Evolutionary conservation across 2,329 filamentous ascomycete genomes (phyloP).

Genomic region (Xylaria sp.): DNA sequence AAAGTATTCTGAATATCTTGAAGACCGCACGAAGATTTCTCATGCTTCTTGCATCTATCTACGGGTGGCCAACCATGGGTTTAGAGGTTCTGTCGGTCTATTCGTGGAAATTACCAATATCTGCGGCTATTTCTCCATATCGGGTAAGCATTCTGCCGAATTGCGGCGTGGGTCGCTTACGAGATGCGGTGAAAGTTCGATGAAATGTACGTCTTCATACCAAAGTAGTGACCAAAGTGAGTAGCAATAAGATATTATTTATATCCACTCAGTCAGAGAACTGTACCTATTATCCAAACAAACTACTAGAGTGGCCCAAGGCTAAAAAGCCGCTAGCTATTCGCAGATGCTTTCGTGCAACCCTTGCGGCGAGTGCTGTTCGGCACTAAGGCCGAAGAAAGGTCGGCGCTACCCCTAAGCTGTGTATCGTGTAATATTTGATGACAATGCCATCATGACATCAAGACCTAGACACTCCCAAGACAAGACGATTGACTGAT

Average conservation of each 20-base stretch:
- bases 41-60: neutral
- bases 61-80: neutral
- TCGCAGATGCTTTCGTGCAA: no score
- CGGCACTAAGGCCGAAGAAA: neutral
- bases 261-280: no score
- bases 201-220: neutral
- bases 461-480: neutral
- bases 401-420: neutral
- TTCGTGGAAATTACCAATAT: conserved; percentile 26
- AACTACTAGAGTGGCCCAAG: no score
- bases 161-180: conserved; percentile 5
- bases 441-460: neutral
- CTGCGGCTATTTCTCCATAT: conserved; percentile 20
- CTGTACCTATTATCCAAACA: no score
- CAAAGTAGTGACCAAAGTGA: neutral
- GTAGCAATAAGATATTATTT: neutral
- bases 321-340: no score
- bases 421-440: neutral
- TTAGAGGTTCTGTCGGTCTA: neutral
- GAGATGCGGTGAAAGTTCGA: neutral
- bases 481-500: neutral
- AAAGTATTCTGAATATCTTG: neutral
- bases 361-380: no score
- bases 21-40: neutral
- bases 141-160: conserved; percentile 26